Evolutionary conservation across 257 asterid species (phyloP), one percentile per base, ranked within the genome.

Genomic region (Cynanchum wilfordii): DNA sequence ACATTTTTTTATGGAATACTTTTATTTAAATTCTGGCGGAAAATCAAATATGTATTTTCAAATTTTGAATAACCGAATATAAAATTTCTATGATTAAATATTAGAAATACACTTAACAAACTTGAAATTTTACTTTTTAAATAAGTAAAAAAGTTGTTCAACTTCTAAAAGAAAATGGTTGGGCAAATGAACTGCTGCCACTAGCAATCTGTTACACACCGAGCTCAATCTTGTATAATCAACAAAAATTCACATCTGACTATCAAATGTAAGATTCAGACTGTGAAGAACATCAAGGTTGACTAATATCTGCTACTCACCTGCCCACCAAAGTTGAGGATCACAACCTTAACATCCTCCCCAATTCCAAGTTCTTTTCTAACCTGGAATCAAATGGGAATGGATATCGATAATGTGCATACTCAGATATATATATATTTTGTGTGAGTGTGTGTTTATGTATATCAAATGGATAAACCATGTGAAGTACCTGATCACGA

Each of bases 311-410:
- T 49, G 58, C 1, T 33, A 55, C 68, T 49, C 82, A 92, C 99
- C 96, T 95, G 98, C 69, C 99, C 99, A 33, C 99, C 99, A 77
- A 95, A 92, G 87, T 95, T 95, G 76, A 95, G 97, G 78, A 95
- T 95, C 67, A 89, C 94, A 70, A 90, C 85, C 79, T 90, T 95
- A 85, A 87, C 90, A 72, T 90, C 92, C 72, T 86, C 89, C 66
- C 78, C 78, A 80, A 95, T 82, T 77, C 97, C 96, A 77, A 89
- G 94, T 78, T 92, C 96, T 83, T 72, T 84, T 81, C 98, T 88
- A 73, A 89, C 91, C 99, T 95, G 80, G 71, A 42, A 33, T 49
- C 8, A 50, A 25, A 69, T 12, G 62, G 51, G 27, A 83, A 80
- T 70, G 52, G 33, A 70, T 45, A 76, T 20, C 2, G 36, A 11